phyloP scores from a whole-genome alignment of 208 protist species.

The Acanthamoeba lenticulata region DNA sequence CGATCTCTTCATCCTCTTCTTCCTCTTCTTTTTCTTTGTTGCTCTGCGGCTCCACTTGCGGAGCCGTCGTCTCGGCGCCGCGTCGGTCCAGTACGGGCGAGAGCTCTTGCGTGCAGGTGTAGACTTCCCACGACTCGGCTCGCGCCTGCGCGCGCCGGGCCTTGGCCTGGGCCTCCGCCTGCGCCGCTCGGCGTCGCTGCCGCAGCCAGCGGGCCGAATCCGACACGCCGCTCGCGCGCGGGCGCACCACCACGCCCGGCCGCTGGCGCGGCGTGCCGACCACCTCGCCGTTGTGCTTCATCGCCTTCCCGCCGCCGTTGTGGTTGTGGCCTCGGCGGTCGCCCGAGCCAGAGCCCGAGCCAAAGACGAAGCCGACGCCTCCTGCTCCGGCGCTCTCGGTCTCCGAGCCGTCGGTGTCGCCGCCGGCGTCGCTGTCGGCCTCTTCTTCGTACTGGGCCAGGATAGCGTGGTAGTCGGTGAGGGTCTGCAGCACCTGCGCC shows the following conservation, averaged over 20 bases:
- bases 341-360: no score
- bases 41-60: not conserved
- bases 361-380: no score
- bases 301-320: not conserved
- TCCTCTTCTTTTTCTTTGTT: not conserved
- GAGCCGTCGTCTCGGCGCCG: not conserved
- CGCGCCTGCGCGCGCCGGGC: not conserved
- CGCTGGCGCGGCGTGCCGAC: not conserved
- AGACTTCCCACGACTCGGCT: not conserved
- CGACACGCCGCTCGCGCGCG: not conserved
- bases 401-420: not conserved
- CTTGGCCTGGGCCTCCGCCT: not conserved
- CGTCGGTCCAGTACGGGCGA: no score
- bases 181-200: not conserved
- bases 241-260: not conserved
- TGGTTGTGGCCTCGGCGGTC: no score
- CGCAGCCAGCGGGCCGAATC: not conserved
- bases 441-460: slow-evolving; percentile 1
- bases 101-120: not conserved
- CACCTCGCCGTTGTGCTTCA: not conserved
- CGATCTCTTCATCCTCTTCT: not conserved
- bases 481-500: slow-evolving; percentile 14
- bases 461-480: slow-evolving; percentile 11
- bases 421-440: not conserved
- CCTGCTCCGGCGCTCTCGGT: no score